Conservation (phyloP, 805 yeast species). For the Yamadazyma tumulicola region DNA sequence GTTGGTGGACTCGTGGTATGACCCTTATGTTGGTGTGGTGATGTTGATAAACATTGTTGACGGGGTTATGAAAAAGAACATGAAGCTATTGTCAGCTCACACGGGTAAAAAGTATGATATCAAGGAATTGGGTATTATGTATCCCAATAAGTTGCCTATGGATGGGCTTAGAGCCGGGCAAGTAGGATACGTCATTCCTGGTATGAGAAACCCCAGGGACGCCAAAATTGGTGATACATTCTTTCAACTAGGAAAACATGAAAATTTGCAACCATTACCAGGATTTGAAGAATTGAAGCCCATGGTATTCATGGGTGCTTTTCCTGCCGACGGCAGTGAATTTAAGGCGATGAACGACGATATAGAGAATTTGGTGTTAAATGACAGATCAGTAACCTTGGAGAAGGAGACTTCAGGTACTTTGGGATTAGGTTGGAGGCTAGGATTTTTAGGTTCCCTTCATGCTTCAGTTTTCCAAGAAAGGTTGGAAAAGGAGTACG, state of each 20-base stretch:
- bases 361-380: constrained; percentile 80
- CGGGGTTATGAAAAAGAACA: constrained; percentile 73
- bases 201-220: constrained; percentile 83
- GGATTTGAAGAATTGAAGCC: constrained; percentile 97
- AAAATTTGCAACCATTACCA: constrained; percentile 70
- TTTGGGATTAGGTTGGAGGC: constrained; percentile 95
- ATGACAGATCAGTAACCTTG: constrained; percentile 87
- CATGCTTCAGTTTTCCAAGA: constrained; percentile 96
- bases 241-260: constrained; percentile 53
- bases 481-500: constrained; percentile 88
- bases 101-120: constrained; percentile 77
- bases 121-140: constrained; percentile 92
- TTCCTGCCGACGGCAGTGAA: constrained; percentile 92
- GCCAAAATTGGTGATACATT: constrained; percentile 92
- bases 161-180: constrained; percentile 78
- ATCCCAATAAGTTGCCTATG: constrained; percentile 77
- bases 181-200: constrained; percentile 92
- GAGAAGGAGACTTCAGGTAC: constrained; percentile 92
- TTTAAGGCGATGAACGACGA: constrained; percentile 87
- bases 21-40: constrained; percentile 86
- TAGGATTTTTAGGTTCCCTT: constrained; percentile 89
- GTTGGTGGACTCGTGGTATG: constrained; percentile 97
- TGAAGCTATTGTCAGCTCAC: constrained; percentile 72
- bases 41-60: constrained; percentile 81
- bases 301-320: constrained; percentile 98